phyloP scores from a whole-genome alignment of 768 basidiomycete species.

The Suillus alpinus region DNA sequence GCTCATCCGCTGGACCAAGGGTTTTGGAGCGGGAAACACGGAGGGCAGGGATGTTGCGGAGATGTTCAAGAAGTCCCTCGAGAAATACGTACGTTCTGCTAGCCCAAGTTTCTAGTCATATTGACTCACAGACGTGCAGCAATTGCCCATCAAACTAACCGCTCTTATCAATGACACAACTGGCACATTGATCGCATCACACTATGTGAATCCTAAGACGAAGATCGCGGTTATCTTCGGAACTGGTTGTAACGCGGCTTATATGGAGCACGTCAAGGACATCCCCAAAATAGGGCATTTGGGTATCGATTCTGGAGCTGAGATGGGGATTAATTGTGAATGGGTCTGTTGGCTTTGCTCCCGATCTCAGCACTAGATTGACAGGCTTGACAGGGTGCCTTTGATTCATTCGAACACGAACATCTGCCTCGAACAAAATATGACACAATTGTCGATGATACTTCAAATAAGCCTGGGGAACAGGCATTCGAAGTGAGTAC shows the following conservation, averaged over 20 bases:
- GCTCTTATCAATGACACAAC: slow-evolving; percentile 98
- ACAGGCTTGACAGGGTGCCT: slow-evolving; percentile 71
- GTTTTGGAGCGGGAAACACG: slow-evolving; percentile 88
- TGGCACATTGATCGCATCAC: slow-evolving; percentile 94
- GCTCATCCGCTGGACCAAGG: slow-evolving; percentile 99
- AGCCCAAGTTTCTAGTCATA: slow-evolving; percentile 3
- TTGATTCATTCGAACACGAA: slow-evolving; percentile 94
- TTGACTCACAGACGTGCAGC: slow-evolving; percentile 37
- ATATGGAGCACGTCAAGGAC: slow-evolving; percentile 86
- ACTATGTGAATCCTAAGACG: slow-evolving; percentile 88
- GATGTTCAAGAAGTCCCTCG: slow-evolving; percentile 85
- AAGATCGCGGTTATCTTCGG: slow-evolving; percentile 97
- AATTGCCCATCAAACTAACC: slow-evolving; percentile 78
- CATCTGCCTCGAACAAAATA: slow-evolving; percentile 95
- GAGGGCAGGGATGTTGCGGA: slow-evolving; percentile 91
- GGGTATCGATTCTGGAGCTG: slow-evolving; percentile 58
- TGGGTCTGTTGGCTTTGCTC: slow-evolving; percentile 58
- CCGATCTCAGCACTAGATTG: not conserved
- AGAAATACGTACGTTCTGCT: slow-evolving; percentile 53
- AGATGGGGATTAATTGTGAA: slow-evolving; percentile 98
- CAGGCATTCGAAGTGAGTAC: slow-evolving; percentile 81
- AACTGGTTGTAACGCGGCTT: slow-evolving; percentile 97
- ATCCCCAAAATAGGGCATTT: slow-evolving; percentile 83
- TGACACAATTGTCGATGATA: slow-evolving; percentile 87
- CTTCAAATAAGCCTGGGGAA: slow-evolving; percentile 94